phyloP scores from a whole-genome alignment of 1,284 basidiomycete genomes.

The Ustilago tritici region DNA sequence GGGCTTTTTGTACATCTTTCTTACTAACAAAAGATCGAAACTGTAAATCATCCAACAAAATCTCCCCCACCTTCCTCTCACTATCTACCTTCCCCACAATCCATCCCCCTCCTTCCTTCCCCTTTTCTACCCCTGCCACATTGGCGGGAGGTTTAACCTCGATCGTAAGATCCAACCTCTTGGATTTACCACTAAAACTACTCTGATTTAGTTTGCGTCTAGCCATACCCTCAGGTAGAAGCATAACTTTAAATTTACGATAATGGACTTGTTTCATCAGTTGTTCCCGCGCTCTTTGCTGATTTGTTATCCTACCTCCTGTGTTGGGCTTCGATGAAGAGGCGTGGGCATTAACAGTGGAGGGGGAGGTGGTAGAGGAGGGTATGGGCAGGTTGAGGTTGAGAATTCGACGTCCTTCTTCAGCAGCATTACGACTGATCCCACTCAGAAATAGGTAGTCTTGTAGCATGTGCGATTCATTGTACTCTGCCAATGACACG shows the following conservation, averaged over 20 bases:
- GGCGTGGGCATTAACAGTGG: not conserved
- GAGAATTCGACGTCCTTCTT: slow-evolving; percentile 25
- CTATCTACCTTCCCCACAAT: not conserved
- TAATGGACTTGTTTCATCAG: slow-evolving; percentile 45
- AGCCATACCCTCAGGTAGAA: slow-evolving; percentile 44
- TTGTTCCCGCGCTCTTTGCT: slow-evolving; percentile 33
- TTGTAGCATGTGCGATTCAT: slow-evolving; percentile 25
- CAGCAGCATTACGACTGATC: slow-evolving; percentile 21
- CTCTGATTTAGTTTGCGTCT: slow-evolving; percentile 21
- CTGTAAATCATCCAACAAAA: not conserved
- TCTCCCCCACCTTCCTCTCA: not conserved
- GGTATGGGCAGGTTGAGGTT: slow-evolving; percentile 28
- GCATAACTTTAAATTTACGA: slow-evolving; percentile 28
- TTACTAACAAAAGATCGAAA: not conserved
- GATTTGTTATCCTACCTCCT: slow-evolving; percentile 16
- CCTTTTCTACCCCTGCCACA: not conserved
- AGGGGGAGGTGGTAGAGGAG: not conserved
- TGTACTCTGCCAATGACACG: slow-evolving; percentile 27
- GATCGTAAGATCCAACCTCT: slow-evolving; percentile 16
- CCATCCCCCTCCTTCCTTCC: not conserved
- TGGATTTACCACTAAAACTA: slow-evolving; percentile 15
- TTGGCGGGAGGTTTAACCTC: slow-evolving; percentile 5
- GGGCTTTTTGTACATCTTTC: not conserved
- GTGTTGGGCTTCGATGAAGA: not conserved
- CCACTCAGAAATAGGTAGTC: slow-evolving; percentile 44